phyloP scores from a whole-genome alignment of 2,329 filamentous ascomycete species.

The Zopfia rhizophila region DNA sequence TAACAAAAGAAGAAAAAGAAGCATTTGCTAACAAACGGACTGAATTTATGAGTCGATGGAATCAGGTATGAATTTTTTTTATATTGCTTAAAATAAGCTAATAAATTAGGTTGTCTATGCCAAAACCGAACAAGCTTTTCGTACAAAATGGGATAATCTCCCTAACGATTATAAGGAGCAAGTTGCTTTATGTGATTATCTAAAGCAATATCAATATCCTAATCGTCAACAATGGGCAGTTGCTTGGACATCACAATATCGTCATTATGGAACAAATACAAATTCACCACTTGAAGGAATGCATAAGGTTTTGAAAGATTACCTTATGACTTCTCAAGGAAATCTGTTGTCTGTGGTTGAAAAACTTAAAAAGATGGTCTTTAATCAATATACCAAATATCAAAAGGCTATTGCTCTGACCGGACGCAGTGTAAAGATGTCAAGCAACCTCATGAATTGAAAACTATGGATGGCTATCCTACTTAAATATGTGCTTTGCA shows the following conservation, averaged over 20 bases:
- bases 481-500: too few species aligned
- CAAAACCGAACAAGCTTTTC: constrained; percentile 21
- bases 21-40: constrained; percentile 15
- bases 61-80: constrained; percentile 15
- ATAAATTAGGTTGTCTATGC: constrained; percentile 23
- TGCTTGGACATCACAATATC: constrained; percentile 19
- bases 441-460: too few species aligned
- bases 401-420: constrained; percentile 16
- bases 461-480: too few species aligned
- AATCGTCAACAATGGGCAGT: constrained; percentile 21
- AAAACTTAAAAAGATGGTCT: constrained; percentile 19
- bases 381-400: constrained; percentile 22
- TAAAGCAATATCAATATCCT: constrained; percentile 15
- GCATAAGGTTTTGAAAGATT: constrained; percentile 23
- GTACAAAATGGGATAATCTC: constrained; percentile 18
- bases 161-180: constrained; percentile 20
- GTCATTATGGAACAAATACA: constrained; percentile 21
- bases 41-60: constrained; percentile 23
- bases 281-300: constrained; percentile 22
- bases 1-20: constrained; percentile 22
- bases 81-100: constrained; percentile 7
- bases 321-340: constrained; percentile 24
- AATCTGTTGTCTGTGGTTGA: constrained; percentile 16
- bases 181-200: constrained; percentile 18
- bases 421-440: too few species aligned